Base-by-base conservation (phyloP, 2,329 filamentous ascomycete genomes). In the Phaeosphaeriaceae sp. region DNA sequence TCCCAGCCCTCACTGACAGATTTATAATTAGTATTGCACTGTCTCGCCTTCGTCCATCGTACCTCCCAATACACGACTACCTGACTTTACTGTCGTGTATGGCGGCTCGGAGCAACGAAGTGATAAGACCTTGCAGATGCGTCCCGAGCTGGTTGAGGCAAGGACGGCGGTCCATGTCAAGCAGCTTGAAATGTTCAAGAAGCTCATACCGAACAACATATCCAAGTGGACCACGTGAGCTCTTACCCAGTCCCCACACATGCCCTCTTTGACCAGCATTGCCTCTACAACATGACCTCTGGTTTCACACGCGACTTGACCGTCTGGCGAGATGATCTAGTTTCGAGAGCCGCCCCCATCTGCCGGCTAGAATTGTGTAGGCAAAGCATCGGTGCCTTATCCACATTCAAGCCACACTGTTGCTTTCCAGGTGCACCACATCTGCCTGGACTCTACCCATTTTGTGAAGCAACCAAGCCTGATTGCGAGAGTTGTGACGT, bases 81-180 rank as follows among this genome's bases (percentile, higher is more conserved):
- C 77, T 1, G 81, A 83, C 59, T 84, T 74, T 57, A 82, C 78
- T 2, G 78, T 83, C 11, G 72, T 83, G 2, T 82, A 76, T 56
- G 73, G 75, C n/a, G 72, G 76, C 9, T 72, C 70, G 4, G 65
- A 74, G 61, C 71, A 73, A 11, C 69, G 81, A 21, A 52, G 77
- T 7, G 77, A 83, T 62, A 71, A 58, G 56, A 82, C 80, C 9
- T 56, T 79, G 49, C 65, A 73, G 47, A 31, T 65, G 15, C 60
- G 73, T 7, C 68, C 71, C 5, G 73, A 76, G 33, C 60, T 76
- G 2, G 59, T 70, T 52, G 61, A 72, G 19, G 62, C 66, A 40
- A 72, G 67, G 56, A 70, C 65, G 54, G 52, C 64, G 20, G 66
- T 73, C 25, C 76, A 78, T 57, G 58, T 58, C 48, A 78, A 74